Evolutionary conservation across 768 basidiomycete genomes (phyloP).

Genomic region (Tricholoma saponaceum): DNA sequence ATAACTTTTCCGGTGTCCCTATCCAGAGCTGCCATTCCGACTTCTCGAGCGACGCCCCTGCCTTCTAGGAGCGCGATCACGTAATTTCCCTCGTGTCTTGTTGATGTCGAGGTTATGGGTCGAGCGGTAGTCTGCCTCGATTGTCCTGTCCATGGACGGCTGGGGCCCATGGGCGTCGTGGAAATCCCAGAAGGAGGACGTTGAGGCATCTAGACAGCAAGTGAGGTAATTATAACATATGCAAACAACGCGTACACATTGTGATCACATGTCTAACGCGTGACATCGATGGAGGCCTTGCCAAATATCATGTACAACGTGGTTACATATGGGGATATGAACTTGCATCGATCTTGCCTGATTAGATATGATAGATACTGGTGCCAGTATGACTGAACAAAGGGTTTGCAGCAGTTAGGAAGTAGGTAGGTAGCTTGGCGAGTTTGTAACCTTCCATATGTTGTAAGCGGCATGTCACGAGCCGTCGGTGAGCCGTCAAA

Average conservation of each 20-base stretch:
- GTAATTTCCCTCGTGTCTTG: conserved; percentile 54
- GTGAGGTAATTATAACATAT: not conserved
- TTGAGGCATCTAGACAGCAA: not conserved
- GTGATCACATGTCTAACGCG: not conserved
- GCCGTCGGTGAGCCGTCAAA: no score
- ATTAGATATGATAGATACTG: no score
- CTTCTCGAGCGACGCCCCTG: conserved; percentile 73
- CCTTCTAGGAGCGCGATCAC: conserved; percentile 73
- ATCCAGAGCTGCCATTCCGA: conserved; percentile 86
- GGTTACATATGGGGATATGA: no score
- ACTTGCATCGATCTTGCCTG: no score
- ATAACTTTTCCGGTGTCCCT: conserved; percentile 71
- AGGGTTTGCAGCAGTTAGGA: no score
- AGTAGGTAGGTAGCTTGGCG: no score
- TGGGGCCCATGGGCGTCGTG: conserved; percentile 2
- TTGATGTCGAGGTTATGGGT: conserved; percentile 63
- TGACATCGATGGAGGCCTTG: no score
- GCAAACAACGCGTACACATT: not conserved
- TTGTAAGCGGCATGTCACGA: no score
- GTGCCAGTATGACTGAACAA: no score
- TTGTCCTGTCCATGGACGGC: conserved; percentile 52
- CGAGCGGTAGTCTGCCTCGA: conserved; percentile 59
- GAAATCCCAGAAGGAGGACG: not conserved
- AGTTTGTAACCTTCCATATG: no score
- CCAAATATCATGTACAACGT: no score